phyloP scores from a whole-genome alignment of 2,329 filamentous ascomycete species.

The Aspergillus floridensis region DNA sequence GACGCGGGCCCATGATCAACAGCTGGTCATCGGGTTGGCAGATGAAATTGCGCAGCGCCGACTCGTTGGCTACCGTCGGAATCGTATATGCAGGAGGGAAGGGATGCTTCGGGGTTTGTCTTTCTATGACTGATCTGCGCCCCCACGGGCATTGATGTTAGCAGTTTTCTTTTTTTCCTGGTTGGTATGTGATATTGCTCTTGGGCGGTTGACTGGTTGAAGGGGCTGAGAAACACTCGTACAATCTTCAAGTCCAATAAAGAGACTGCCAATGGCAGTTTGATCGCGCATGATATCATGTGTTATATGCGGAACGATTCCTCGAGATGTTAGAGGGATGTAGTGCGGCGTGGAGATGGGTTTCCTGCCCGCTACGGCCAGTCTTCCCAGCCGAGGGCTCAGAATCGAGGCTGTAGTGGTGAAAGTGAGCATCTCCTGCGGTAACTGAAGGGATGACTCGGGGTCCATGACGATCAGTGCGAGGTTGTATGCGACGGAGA shows the following conservation, averaged over 20 bases:
- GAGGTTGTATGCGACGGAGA: neutral
- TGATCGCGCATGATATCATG: slow-evolving; percentile 74
- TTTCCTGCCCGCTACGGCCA: slow-evolving; percentile 62
- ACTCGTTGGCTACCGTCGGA: slow-evolving; percentile 45
- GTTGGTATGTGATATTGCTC: neutral
- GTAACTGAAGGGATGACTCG: slow-evolving; percentile 19
- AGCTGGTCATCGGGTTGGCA: slow-evolving; percentile 64
- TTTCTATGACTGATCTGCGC: slow-evolving; percentile 61
- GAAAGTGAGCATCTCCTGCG: slow-evolving; percentile 40
- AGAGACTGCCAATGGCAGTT: slow-evolving; percentile 66
- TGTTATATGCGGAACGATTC: slow-evolving; percentile 80
- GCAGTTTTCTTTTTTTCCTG: slow-evolving; percentile 9
- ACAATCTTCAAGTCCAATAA: slow-evolving; percentile 92
- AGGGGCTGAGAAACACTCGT: slow-evolving; percentile 37
- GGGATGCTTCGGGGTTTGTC: slow-evolving; percentile 38
- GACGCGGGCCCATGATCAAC: slow-evolving; percentile 72
- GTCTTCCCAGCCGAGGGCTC: slow-evolving; percentile 63
- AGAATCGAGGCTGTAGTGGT: slow-evolving; percentile 33
- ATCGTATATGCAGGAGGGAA: slow-evolving; percentile 53
- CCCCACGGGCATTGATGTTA: slow-evolving; percentile 32
- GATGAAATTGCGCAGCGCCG: slow-evolving; percentile 72
- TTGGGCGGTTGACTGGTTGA: neutral
- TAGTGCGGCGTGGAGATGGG: slow-evolving; percentile 80
- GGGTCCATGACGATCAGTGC: slow-evolving; percentile 27
- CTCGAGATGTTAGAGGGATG: slow-evolving; percentile 76